Percentiles rank a stretch among this genome's conserved stretches.
These are phyloP conservation scores for Fusarium anguioides DNA, from an alignment of 2,329 filamentous ascomycete species.

Conservation along the genomic window DNA sequence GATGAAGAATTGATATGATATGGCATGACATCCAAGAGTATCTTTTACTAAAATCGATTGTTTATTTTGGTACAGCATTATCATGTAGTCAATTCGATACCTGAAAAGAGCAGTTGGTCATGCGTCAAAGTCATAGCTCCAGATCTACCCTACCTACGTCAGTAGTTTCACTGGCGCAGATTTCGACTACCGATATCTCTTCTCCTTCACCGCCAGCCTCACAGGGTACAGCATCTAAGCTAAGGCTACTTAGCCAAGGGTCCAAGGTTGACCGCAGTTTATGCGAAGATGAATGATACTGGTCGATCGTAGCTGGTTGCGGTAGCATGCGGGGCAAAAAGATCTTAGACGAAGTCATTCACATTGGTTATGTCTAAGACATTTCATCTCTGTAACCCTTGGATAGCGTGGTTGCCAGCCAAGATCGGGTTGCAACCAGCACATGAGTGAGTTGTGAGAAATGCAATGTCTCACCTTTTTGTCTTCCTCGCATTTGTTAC, in stretches of 20 bases:
- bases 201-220: constrained; percentile 23
- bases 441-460: neutral
- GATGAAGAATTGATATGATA: neutral
- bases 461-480: constrained; percentile 2
- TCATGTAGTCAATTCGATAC: neutral
- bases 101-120: neutral
- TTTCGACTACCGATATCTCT: neutral
- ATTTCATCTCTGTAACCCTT: neutral
- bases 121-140: constrained; percentile 9
- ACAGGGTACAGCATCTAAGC: neutral
- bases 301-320: constrained; percentile 24
- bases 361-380: constrained; percentile 7
- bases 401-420: constrained; percentile 10
- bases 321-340: constrained; percentile 11
- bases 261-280: constrained; percentile 5
- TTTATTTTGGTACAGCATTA: neutral
- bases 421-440: neutral
- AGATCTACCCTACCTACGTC: neutral
- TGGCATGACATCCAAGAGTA: neutral
- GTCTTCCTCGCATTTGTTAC: neutral
- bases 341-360: constrained; percentile 18
- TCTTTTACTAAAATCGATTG: neutral
- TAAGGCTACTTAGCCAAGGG: constrained; percentile 1
- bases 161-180: neutral
- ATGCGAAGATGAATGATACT: constrained; percentile 18